Evolutionary conservation across 2,329 filamentous ascomycete species (phyloP).

Genomic region (Didymella pinodella): DNA sequence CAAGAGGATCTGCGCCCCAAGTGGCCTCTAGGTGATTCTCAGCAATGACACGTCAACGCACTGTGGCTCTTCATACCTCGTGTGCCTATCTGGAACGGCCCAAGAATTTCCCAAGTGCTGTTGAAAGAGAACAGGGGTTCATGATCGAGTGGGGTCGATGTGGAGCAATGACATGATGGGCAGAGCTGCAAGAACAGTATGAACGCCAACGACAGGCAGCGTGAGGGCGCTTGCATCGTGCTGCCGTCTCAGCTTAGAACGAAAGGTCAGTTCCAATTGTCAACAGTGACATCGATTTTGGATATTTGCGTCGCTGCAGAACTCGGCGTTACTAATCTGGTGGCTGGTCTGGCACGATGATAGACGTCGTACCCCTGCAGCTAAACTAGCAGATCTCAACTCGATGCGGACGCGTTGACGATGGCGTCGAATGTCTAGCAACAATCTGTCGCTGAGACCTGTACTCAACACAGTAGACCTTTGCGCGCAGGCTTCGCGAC

Average conservation of each 20-base stretch:
- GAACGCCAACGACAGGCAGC: constrained; percentile 10
- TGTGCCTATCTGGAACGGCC: constrained; percentile 66
- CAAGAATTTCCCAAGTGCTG: constrained; percentile 60
- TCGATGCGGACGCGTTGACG: constrained; percentile 34
- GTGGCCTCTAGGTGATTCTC: constrained; percentile 57
- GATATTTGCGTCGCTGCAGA: constrained; percentile 1
- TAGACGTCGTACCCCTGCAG: constrained; percentile 22
- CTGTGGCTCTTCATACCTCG: constrained; percentile 56
- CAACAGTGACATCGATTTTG: not conserved
- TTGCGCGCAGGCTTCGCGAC: constrained; percentile 14
- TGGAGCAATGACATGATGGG: constrained; percentile 27
- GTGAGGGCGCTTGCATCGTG: constrained; percentile 7
- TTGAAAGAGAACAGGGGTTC: constrained; percentile 43
- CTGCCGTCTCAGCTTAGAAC: not conserved
- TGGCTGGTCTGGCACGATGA: constrained; percentile 18
- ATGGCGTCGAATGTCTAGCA: constrained; percentile 26
- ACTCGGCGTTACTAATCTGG: constrained; percentile 14
- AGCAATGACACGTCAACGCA: constrained; percentile 20
- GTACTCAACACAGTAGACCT: constrained; percentile 23
- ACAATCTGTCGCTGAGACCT: constrained; percentile 30
- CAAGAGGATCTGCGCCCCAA: constrained; percentile 67
- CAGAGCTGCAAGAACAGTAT: constrained; percentile 23
- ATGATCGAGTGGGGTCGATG: constrained; percentile 31
- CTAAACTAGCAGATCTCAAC: constrained; percentile 28
- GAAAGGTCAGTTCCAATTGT: not conserved